Base-by-base conservation (phyloP, 2,329 filamentous ascomycete species). In the Eutypa lata region DNA sequence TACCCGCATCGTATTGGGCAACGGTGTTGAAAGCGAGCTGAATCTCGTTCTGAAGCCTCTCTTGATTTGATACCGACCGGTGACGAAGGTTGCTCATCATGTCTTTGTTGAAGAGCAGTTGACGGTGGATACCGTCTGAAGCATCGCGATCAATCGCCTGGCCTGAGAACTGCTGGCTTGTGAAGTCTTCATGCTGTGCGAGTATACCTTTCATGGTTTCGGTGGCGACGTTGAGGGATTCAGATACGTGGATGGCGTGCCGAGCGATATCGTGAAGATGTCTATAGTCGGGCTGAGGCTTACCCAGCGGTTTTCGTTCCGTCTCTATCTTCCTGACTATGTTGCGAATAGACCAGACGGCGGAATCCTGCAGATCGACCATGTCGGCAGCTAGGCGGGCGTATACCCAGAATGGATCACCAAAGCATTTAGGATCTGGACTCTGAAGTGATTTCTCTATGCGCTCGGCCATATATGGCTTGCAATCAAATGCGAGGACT, bases 1-100 rank as follows among this genome's bases (percentile, higher is more conserved):
- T 59, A 0, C 58, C 53, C 0, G 74, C 64, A 47, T 78, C 73
- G 35, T 72, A 62, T 54, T 77, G 73, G 0, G 74, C 69, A 0
- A 76, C 72, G 0, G 59, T 68, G 56, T 79, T 74, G 61, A 76
- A 80, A 0, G 71, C 61, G 55, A 87, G 70, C 52, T 84, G 67
- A 67, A 86, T 73, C 75, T 86, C 65, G 69, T 85, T 66, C 65
- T 78, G 48, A 61, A 87, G 68, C 53, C 83, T 57, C 14, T 73
- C 66, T 13, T 70, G 68, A 59, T 73, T 77, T 1, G 75, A 69
- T 0, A 55, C 54, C 0, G 74, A 68, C 13, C 76, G 68, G 11
- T 64, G 56, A 2, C 66, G 65, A 0, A 76, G 64, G 48, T 67
- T 71, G 16, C 58, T 54, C 1, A 74, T 48, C 16, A 73, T 65